These are phyloP conservation scores for Aspergillus biplanus DNA, from an alignment of 495 filamentous ascomycete genomes.

Conservation along the genomic window DNA sequence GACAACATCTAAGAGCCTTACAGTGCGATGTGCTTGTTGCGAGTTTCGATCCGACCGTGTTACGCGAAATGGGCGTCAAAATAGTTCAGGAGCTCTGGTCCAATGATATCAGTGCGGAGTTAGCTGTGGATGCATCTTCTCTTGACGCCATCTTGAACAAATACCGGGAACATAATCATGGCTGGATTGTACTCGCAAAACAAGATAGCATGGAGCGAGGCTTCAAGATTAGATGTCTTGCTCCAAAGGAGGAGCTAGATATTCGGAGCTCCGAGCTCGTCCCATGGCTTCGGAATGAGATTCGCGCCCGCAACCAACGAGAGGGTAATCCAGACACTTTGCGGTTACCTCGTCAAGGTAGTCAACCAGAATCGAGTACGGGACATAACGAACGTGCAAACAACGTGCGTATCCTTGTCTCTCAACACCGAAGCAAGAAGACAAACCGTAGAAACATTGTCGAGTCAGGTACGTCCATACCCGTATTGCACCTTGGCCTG, in stretches of 20 bases:
- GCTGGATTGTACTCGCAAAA: slow-evolving; percentile 86
- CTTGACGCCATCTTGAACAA: slow-evolving; percentile 71
- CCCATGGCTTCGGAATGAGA: slow-evolving; percentile 78
- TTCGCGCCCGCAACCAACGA: slow-evolving; percentile 73
- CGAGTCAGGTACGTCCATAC: slow-evolving; percentile 61
- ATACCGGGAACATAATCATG: slow-evolving; percentile 75
- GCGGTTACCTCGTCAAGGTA: slow-evolving; percentile 51
- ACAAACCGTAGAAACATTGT: slow-evolving; percentile 83
- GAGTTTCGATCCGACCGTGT: slow-evolving; percentile 76
- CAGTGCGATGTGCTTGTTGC: slow-evolving; percentile 88
- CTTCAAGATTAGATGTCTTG: slow-evolving; percentile 76
- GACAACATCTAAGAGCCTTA: slow-evolving; percentile 16
- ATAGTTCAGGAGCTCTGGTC: slow-evolving; percentile 81
- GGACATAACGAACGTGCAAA: slow-evolving; percentile 55
- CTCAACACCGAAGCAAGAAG: slow-evolving; percentile 86
- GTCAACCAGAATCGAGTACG: slow-evolving; percentile 43
- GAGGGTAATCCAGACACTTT: slow-evolving; percentile 52
- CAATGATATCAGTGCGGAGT: slow-evolving; percentile 85
- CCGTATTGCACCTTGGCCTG: not conserved
- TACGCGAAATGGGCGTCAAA: slow-evolving; percentile 74
- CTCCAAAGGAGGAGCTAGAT: slow-evolving; percentile 81
- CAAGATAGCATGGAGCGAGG: slow-evolving; percentile 70
- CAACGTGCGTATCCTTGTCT: slow-evolving; percentile 80
- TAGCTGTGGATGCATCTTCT: slow-evolving; percentile 73
- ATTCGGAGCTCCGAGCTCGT: slow-evolving; percentile 74